A percentile compares a stretch with the other conserved stretches of the same genome.
Conservation (phyloP, 805 yeast species). For the Kazachstania bromeliacearum region DNA sequence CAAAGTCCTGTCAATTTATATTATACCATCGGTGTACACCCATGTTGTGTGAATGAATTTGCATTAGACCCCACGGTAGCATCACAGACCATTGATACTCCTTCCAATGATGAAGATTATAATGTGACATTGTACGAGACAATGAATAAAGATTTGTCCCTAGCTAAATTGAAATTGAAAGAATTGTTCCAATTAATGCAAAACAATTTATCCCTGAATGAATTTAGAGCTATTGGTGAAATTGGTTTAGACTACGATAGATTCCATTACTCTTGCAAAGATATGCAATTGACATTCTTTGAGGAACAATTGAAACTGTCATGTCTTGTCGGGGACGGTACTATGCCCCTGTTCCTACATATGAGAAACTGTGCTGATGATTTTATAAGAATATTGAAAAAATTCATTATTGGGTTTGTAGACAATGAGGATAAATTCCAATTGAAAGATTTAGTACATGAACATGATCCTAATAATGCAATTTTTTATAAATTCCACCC, state of each 20-base stretch:
- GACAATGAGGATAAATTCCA: conserved; percentile 25
- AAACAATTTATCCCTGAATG: conserved; percentile 40
- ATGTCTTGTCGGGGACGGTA: conserved; percentile 33
- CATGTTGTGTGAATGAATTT: conserved; percentile 69
- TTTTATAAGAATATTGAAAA: conserved; percentile 53
- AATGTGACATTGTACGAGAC: conserved; percentile 9
- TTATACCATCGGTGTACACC: conserved; percentile 91
- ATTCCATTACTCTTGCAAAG: conserved; percentile 60
- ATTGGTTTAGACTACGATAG: conserved; percentile 93
- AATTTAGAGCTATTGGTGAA: conserved; percentile 84
- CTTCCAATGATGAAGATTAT: conserved; percentile 17
- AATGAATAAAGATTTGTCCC: conserved; percentile 5
- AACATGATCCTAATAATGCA: conserved; percentile 7
- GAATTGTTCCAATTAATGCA: conserved; percentile 43
- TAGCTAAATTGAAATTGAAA: conserved; percentile 12
- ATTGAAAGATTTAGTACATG: conserved; percentile 5
- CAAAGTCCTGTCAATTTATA: conserved; percentile 27
- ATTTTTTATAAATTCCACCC: conserved; percentile 27
- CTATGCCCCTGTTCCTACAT: conserved; percentile 79
- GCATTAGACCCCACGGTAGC: conserved; percentile 10
- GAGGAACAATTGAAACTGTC: conserved; percentile 58
- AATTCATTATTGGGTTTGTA: conserved; percentile 41
- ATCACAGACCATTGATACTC: conserved; percentile 24
- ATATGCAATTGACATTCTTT: conserved; percentile 60
- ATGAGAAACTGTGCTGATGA: conserved; percentile 83